phyloP scores from a whole-genome alignment of 2,329 filamentous ascomycete species.

The Westerdykella aurantiaca region DNA sequence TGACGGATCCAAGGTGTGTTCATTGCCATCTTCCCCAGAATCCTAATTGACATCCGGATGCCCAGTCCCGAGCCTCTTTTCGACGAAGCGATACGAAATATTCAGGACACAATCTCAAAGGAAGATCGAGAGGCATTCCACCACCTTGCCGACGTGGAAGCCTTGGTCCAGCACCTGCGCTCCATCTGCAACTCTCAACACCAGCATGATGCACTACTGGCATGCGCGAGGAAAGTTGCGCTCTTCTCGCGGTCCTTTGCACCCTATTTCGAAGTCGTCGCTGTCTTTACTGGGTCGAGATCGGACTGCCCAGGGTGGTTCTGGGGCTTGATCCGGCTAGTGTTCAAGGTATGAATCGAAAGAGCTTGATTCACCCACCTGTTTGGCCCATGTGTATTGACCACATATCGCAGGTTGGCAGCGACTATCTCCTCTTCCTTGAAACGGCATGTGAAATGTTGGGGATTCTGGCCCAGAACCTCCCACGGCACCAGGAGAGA shows the following conservation, averaged over 20 bases:
- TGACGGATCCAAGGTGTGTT: conserved; percentile 20
- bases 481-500: conserved; percentile 22
- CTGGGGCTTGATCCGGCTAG: conserved; percentile 18
- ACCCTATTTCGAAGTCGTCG: conserved; percentile 24
- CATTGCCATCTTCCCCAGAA: neutral
- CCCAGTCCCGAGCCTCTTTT: conserved; percentile 15
- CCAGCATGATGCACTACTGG: conserved; percentile 8
- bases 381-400: too few relatives aligned
- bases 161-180: conserved; percentile 17
- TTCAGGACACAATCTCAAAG: conserved; percentile 16
- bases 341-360: conserved; percentile 18
- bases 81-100: conserved; percentile 15
- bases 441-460: conserved; percentile 23
- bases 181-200: conserved; percentile 7
- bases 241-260: conserved; percentile 18
- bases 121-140: conserved; percentile 13
- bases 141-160: conserved; percentile 9
- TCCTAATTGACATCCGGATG: conserved; percentile 8
- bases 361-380: too few relatives aligned
- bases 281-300: conserved; percentile 12
- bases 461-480: conserved; percentile 15
- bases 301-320: conserved; percentile 20
- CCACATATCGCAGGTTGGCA: conserved; percentile 12
- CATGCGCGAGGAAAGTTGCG: conserved; percentile 16
- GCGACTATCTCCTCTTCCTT: conserved; percentile 15